A percentile compares a stretch with the other conserved stretches of the same genome.
phyloP scores from a whole-genome alignment of 805 yeast genomes.

The Candida coquimbonensis region DNA sequence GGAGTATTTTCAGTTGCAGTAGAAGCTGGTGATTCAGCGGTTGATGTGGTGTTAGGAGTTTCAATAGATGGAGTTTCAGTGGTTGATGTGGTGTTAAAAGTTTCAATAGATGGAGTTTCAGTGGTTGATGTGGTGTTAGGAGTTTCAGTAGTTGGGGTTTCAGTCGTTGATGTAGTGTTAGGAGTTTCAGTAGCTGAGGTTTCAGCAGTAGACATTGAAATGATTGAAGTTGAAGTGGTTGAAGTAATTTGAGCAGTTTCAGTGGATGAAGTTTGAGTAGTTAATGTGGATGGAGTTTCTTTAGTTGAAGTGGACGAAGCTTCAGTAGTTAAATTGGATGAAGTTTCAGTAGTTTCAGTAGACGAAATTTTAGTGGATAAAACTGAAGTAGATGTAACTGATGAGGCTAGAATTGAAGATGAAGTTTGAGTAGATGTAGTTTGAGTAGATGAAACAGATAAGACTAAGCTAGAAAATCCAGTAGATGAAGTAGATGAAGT shows the following conservation, averaged over 20 bases:
- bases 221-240: background rate
- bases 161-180: too few species aligned
- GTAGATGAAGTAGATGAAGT: background rate
- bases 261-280: background rate
- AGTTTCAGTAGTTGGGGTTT: background rate
- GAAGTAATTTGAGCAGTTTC: background rate
- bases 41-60: background rate
- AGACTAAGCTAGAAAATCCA: background rate
- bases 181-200: background rate
- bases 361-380: background rate
- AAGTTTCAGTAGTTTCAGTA: too few species aligned
- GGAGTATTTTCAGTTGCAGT: background rate
- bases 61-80: background rate
- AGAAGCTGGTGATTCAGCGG: background rate
- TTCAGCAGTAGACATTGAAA: background rate
- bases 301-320: too few species aligned
- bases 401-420: background rate
- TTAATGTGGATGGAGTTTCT: background rate
- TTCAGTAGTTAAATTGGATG: too few species aligned
- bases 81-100: background rate
- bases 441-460: background rate
- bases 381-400: constrained; percentile 3
- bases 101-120: background rate
- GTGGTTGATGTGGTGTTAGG: background rate
- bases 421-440: background rate